Evolutionary conservation across 345 rosid species (phyloP).

Genomic region (Eucalyptus pauciflora): DNA sequence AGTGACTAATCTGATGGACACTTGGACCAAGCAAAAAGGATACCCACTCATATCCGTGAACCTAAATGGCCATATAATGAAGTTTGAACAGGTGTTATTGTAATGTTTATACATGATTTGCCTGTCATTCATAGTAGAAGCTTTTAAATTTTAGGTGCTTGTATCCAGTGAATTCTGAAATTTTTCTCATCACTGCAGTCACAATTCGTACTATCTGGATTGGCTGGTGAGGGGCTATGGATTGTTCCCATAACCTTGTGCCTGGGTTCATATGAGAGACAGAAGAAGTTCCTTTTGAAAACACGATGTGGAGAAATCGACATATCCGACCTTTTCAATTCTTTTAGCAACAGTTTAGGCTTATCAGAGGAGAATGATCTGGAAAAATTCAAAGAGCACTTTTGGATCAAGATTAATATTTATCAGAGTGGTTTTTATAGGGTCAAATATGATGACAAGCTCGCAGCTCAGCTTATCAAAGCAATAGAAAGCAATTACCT

Average conservation of each 20-base stretch:
- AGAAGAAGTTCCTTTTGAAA: conserved; percentile 19
- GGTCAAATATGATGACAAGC: conserved; percentile 19
- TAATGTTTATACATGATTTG: not conserved
- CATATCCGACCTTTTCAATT: conserved; percentile 5
- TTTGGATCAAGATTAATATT: conserved; percentile 28
- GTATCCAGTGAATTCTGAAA: not conserved
- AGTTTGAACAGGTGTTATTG: conserved; percentile 21
- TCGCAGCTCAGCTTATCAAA: conserved; percentile 11
- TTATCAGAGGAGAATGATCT: not conserved
- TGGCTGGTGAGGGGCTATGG: conserved; percentile 16
- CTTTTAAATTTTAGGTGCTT: not conserved
- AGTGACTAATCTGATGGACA: conserved; percentile 12
- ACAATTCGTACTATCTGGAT: conserved; percentile 12
- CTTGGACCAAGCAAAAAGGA: conserved; percentile 37
- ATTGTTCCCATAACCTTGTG: conserved; percentile 19
- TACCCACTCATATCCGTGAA: conserved; percentile 23
- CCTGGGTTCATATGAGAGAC: conserved; percentile 8
- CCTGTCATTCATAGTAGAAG: not conserved
- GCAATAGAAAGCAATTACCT: conserved; percentile 12
- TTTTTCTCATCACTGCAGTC: conserved; percentile 5
- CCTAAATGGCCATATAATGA: conserved; percentile 4
- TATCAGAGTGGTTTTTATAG: conserved; percentile 35
- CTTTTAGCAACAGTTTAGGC: not conserved
- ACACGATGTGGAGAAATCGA: conserved; percentile 10
- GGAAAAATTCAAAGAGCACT: not conserved